Base-by-base conservation (phyloP, 257 asterid genomes). In the Scutellaria barbata region DNA sequence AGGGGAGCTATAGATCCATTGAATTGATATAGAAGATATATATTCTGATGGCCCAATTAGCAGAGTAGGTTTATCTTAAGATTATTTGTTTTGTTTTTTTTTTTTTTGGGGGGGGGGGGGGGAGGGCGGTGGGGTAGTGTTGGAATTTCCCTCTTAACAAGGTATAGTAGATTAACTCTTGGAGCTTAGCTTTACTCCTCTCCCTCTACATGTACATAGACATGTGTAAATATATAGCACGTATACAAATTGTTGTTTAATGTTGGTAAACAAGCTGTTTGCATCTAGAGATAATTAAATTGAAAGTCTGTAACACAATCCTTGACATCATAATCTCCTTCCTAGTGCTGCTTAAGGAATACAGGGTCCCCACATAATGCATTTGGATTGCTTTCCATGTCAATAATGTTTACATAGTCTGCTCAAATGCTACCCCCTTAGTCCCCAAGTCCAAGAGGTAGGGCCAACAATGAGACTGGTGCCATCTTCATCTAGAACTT, bases 1-100 rank as follows among this genome's bases (percentile, higher is more conserved):
- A 37, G 63, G 58, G 69, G 61, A 69, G 43, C 69, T 17, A 56
- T 37, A 20, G 52, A 45, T 66, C 42, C 40, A 47, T 10, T 52
- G 48, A 14, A 17, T 40, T 50, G 10, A 50, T 60, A 41, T 51
- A 37, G 13, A 16, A 41, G 7, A 70, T 11, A 10, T 8, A 45
- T 47, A 9, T 11, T 30, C 39, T n/a, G 35, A 17, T 10, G 10
- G 9, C 46, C 59, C 48, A 59, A 11, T 18, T 47, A 11, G 50
- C 12, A 33, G 11, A 47, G 43, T n/a, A 18, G 35, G 52, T 2
- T 33, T 56, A 45, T 52, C 52, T 71, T 47, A 50, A 12, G 16
- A n/a, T 39, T 10, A 46, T 9, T 54, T 5, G 17, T 68, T 1
- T 6, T 4, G 25, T 16, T 30, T 52, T 52, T 5, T 16, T 12